Base-by-base conservation (phyloP, 306 rosid species). In the Urtica urens region DNA sequence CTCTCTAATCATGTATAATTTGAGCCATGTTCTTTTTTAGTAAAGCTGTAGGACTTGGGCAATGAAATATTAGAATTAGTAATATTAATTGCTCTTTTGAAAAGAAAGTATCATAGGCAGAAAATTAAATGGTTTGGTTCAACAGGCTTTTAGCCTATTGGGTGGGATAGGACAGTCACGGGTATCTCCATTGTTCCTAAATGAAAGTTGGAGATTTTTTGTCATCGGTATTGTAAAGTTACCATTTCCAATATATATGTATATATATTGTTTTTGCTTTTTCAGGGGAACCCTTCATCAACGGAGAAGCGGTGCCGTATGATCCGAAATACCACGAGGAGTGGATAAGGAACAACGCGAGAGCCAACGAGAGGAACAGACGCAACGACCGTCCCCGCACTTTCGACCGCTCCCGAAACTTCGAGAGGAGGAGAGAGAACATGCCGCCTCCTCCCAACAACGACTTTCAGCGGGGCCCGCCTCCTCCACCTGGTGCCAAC, bases 331-430 rank as follows among this genome's bases (percentile, higher is more conserved):
- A 79, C 68, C 93, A 92, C 23, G 94, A 85, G 39, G 99, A 92
- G 46, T 85, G 95, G 95, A 78, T 81, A 46, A 77, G 92, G 52
- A 92, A 81, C 83, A 92, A 92, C 61, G 78, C 80, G 12, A 68
- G 87, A 30, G 99, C 99, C 5, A 92, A 85, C 38, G 99, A 85
- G 62, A 92, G 99, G 63, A 81, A 90, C 63, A 90, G 84, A 53
- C 86, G 97, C 49, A 84, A 78, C 60, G 97, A 90, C 47, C 66
- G 95, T 38, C 95, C 97, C 66, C 80, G 90, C 1, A 79, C 77
- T 62, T 65, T 62, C 23, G 97, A 90, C 57, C 77, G 82, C 62
- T 74, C 95, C 44, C 74, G 97, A 34, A 90, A 84, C 73, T 90
- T 90, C 24, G 90, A 84, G 5, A 74, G 93, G 74, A 84, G 97